Evolutionary conservation across 2,329 filamentous ascomycete species (phyloP).

Genomic region (Bipolaris oryzae): DNA sequence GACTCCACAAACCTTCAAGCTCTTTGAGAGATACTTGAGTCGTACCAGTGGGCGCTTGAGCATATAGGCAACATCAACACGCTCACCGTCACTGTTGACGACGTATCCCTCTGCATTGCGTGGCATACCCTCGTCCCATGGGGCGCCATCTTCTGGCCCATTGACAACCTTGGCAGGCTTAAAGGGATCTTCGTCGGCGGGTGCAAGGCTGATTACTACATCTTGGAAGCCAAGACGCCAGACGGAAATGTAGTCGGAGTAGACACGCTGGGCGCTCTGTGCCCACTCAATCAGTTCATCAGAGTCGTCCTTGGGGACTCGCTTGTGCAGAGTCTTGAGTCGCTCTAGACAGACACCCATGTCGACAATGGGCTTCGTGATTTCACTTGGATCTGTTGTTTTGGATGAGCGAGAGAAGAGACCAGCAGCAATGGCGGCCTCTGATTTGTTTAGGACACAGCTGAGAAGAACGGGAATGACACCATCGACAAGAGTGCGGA

Average conservation of each 20-base stretch:
- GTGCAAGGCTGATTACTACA: constrained; percentile 89
- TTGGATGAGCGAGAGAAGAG: constrained; percentile 68
- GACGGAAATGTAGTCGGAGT: constrained; percentile 81
- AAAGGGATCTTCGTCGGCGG: constrained; percentile 68
- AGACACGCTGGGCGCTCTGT: constrained; percentile 75
- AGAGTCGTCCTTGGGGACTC: constrained; percentile 75
- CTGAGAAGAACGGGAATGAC: constrained; percentile 91
- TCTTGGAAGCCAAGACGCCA: constrained; percentile 96
- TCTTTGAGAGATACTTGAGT: constrained; percentile 84
- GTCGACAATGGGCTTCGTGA: constrained; percentile 86
- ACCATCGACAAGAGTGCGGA: constrained; percentile 91
- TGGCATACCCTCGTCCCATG: constrained; percentile 61
- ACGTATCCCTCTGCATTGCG: constrained; percentile 66
- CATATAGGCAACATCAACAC: constrained; percentile 91
- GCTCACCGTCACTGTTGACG: constrained; percentile 77
- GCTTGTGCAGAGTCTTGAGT: constrained; percentile 78
- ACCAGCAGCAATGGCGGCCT: constrained; percentile 67
- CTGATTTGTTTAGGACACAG: constrained; percentile 77
- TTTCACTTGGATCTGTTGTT: constrained; percentile 63
- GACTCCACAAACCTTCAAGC: constrained; percentile 66
- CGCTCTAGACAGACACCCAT: constrained; percentile 93
- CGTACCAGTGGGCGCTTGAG: constrained; percentile 87
- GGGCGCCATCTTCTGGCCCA: constrained; percentile 55
- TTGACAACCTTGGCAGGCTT: constrained; percentile 46
- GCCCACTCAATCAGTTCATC: constrained; percentile 81